Percentiles rank a stretch among this genome's conserved stretches.
Conservation (phyloP, 1,284 basidiomycete species). For the Laetiporus sulphureus region DNA sequence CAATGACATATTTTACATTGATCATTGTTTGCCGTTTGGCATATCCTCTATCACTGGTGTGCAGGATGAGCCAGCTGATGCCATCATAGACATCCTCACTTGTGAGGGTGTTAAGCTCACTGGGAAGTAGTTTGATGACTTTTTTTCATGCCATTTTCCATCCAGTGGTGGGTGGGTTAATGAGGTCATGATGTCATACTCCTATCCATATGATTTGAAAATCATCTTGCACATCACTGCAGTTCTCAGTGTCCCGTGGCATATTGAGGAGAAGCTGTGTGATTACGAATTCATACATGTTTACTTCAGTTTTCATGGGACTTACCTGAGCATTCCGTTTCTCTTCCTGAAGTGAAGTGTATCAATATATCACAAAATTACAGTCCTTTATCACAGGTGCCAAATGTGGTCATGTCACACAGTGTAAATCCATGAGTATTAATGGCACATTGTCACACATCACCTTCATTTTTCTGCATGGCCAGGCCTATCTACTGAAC, state of each 20-base stretch:
- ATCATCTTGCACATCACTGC: constrained; percentile 13
- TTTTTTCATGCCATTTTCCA: constrained; percentile 16
- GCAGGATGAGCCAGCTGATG: constrained; percentile 27
- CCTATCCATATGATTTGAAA: constrained; percentile 11
- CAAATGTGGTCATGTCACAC: not conserved
- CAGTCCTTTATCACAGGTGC: constrained; percentile 7
- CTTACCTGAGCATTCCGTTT: constrained; percentile 19
- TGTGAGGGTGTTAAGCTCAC: constrained; percentile 12
- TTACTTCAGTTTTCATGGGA: constrained; percentile 36
- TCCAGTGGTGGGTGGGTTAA: constrained; percentile 15
- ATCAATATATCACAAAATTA: constrained; percentile 13
- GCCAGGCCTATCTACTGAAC: constrained; percentile 22
- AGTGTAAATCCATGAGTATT: constrained; percentile 19
- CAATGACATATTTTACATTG: constrained; percentile 19
- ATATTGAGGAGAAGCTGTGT: constrained; percentile 7
- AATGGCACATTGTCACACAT: constrained; percentile 31
- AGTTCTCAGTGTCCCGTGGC: constrained; percentile 23
- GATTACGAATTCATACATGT: constrained; percentile 22
- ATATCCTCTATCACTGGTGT: constrained; percentile 21
- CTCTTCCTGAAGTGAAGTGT: constrained; percentile 13
- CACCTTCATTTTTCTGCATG: constrained; percentile 19
- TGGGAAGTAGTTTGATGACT: constrained; percentile 32
- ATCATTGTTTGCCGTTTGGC: constrained; percentile 27
- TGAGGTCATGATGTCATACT: not conserved
- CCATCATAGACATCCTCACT: constrained; percentile 24